Conservation (phyloP, 257 asterid species). For the Echites panduratus region DNA sequence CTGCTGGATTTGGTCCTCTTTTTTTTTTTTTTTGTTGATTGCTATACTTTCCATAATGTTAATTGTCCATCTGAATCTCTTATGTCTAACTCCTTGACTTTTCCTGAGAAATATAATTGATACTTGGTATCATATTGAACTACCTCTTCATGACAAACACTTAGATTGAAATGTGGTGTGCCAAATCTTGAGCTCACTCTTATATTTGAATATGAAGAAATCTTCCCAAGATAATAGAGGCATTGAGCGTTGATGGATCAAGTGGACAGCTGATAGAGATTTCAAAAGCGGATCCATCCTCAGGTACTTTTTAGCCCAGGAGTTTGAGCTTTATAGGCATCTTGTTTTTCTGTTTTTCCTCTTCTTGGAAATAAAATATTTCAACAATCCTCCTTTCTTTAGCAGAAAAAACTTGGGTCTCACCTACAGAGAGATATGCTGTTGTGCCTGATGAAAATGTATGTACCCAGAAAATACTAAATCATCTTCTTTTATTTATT, state of each 20-base stretch:
- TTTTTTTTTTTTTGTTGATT: too few species aligned
- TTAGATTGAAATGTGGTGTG: neutral
- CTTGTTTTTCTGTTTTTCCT: neutral
- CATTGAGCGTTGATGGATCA: slow-evolving; percentile 74
- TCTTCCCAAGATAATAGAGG: slow-evolving; percentile 77
- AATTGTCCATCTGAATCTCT: too few species aligned
- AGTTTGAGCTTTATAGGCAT: neutral
- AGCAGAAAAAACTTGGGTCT: slow-evolving; percentile 66
- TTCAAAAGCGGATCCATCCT: slow-evolving; percentile 52
- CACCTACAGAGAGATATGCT: slow-evolving; percentile 93
- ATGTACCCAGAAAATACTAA: slow-evolving; percentile 23
- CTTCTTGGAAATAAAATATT: neutral
- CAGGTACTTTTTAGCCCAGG: slow-evolving; percentile 36
- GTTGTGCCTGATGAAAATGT: slow-evolving; percentile 85
- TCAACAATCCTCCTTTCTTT: neutral
- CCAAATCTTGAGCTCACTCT: neutral
- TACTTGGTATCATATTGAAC: neutral
- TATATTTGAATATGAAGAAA: slow-evolving; percentile 40
- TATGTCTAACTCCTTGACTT: too few species aligned
- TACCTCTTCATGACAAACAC: neutral
- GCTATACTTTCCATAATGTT: too few species aligned
- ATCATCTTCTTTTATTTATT: neutral
- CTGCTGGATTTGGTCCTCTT: too few species aligned
- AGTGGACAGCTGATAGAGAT: slow-evolving; percentile 68
- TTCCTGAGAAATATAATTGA: neutral